Evolutionary conservation across 805 yeast genomes (phyloP).

Genomic region (Lachancea thermotolerans): DNA sequence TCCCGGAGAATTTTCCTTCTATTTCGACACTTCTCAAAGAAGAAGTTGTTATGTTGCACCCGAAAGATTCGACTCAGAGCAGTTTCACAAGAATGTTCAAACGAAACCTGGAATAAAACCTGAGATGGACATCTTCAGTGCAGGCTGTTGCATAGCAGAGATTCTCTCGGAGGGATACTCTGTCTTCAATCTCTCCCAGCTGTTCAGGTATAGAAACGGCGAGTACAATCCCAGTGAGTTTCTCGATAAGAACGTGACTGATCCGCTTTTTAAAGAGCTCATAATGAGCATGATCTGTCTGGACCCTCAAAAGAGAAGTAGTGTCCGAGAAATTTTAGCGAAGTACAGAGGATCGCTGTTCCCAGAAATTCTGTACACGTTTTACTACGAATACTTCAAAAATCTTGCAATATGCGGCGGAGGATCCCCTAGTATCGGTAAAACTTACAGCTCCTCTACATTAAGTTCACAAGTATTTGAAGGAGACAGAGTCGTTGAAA

Average conservation of each 20-base stretch:
- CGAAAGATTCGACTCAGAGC: constrained; percentile 56
- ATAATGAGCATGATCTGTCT: constrained; percentile 56
- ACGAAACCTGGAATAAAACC: constrained; percentile 35
- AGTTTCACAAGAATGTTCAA: constrained; percentile 10
- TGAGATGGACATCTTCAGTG: constrained; percentile 75
- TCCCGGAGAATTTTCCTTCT: constrained; percentile 86
- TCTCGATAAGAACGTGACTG: constrained; percentile 38
- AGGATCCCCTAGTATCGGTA: constrained; percentile 16
- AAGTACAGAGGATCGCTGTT: constrained; percentile 47
- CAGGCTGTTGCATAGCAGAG: constrained; percentile 89
- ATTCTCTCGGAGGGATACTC: constrained; percentile 81
- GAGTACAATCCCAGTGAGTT: constrained; percentile 49
- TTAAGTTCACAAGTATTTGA: constrained; percentile 15
- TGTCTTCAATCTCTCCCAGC: constrained; percentile 76
- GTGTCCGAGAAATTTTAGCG: constrained; percentile 47
- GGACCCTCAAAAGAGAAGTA: constrained; percentile 53
- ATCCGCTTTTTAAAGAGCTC: constrained; percentile 44
- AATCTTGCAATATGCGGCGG: constrained; percentile 29
- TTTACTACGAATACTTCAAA: constrained; percentile 61
- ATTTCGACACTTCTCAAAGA: constrained; percentile 83
- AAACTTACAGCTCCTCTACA: constrained; percentile 12
- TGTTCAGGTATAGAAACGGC: constrained; percentile 70
- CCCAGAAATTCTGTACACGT: constrained; percentile 62
- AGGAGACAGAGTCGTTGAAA: constrained; percentile 37
- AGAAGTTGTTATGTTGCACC: constrained; percentile 91